Conservation (phyloP, 2,329 filamentous ascomycete species). For the Alternaria sp. region DNA sequence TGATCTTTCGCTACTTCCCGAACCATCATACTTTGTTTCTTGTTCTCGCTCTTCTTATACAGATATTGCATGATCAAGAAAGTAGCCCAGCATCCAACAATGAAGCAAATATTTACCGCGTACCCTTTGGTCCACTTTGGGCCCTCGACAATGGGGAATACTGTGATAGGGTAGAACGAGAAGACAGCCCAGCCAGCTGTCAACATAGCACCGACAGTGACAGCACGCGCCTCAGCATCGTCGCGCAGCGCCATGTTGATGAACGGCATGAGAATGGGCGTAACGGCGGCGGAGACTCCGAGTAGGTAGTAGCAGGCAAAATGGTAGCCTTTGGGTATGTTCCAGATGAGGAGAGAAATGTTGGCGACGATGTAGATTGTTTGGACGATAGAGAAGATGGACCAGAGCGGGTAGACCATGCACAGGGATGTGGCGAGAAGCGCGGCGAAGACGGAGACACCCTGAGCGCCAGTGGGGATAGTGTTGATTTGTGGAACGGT, state of each 20-base stretch:
- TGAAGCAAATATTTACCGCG: slow-evolving; percentile 59
- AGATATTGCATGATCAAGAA: slow-evolving; percentile 53
- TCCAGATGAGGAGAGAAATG: slow-evolving; percentile 60
- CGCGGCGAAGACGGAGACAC: slow-evolving; percentile 59
- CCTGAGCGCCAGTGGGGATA: slow-evolving; percentile 60
- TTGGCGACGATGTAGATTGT: slow-evolving; percentile 55
- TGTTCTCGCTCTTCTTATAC: slow-evolving; percentile 46
- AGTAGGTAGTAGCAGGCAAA: slow-evolving; percentile 50
- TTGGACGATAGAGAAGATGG: slow-evolving; percentile 57
- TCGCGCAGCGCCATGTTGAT: slow-evolving; percentile 50
- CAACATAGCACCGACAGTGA: slow-evolving; percentile 60
- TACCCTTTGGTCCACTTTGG: slow-evolving; percentile 61
- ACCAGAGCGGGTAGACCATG: slow-evolving; percentile 61
- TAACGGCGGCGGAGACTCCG: slow-evolving; percentile 46
- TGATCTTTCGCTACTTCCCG: slow-evolving; percentile 33
- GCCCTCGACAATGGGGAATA: slow-evolving; percentile 47
- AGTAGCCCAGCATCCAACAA: slow-evolving; percentile 56
- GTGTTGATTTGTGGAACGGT: slow-evolving; percentile 61
- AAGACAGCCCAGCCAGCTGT: slow-evolving; percentile 49
- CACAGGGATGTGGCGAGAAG: slow-evolving; percentile 62
- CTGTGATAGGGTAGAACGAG: slow-evolving; percentile 48
- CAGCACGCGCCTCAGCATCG: slow-evolving; percentile 60
- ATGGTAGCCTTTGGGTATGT: slow-evolving; percentile 57
- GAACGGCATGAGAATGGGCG: slow-evolving; percentile 50
- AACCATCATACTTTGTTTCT: slow-evolving; percentile 20